Conservation (phyloP, 2,329 filamentous ascomycete genomes). For the Sphaerulina populicola region DNA sequence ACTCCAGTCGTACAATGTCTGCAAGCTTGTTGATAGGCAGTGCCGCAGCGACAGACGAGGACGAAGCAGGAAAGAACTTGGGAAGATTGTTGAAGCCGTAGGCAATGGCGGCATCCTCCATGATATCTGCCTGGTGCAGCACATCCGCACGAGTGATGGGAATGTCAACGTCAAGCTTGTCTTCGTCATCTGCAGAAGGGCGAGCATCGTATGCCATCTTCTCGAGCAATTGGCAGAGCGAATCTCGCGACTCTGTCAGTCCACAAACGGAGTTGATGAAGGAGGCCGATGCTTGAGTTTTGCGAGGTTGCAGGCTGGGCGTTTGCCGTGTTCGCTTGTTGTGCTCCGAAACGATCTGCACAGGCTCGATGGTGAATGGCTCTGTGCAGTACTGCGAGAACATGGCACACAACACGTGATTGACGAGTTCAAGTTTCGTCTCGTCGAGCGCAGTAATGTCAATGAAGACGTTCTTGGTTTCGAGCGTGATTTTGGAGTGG, state of each 20-base stretch:
- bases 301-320: constrained; percentile 68
- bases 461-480: constrained; percentile 92
- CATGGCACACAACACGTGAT: constrained; percentile 94
- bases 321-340: constrained; percentile 74
- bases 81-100: constrained; percentile 97
- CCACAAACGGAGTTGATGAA: constrained; percentile 94
- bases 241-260: constrained; percentile 61
- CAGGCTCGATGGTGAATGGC: constrained; percentile 84
- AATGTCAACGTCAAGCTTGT: constrained; percentile 66
- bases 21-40: constrained; percentile 87
- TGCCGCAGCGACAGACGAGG: constrained; percentile 76
- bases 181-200: constrained; percentile 60
- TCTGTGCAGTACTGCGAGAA: constrained; percentile 87
- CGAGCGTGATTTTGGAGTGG: constrained; percentile 86
- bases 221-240: constrained; percentile 69
- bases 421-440: constrained; percentile 93
- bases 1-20: constrained; percentile 81
- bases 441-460: constrained; percentile 93
- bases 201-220: constrained; percentile 84
- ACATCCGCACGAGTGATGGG: constrained; percentile 89
- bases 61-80: constrained; percentile 74
- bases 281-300: constrained; percentile 73
- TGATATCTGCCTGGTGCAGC: constrained; percentile 92
- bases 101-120: constrained; percentile 95
- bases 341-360: constrained; percentile 86